phyloP scores from a whole-genome alignment of 345 rosid genomes.

The Mallotus nudiflorus region DNA sequence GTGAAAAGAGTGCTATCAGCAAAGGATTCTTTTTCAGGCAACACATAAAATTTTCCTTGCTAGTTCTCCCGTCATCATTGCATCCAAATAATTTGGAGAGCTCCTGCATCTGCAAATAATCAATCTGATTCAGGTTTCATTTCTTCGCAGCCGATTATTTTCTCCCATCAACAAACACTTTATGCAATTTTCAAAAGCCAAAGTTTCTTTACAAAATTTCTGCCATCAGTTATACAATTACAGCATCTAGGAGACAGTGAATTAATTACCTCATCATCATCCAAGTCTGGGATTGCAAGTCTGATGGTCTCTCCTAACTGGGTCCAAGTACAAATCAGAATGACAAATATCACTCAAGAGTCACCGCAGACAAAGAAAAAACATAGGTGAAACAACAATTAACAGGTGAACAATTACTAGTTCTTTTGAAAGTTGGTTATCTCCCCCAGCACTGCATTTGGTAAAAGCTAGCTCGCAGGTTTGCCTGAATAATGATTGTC shows the following conservation, averaged over 20 bases:
- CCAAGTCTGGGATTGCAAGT: conserved; percentile 51
- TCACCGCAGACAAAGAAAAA: conserved; percentile 8
- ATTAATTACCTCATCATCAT: conserved; percentile 53
- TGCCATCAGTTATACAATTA: too few species aligned
- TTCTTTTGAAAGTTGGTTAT: conserved; percentile 51
- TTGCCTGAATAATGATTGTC: conserved; percentile 59
- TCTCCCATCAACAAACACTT: neutral
- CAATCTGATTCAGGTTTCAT: neutral
- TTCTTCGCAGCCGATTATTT: neutral
- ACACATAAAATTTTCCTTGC: conserved; percentile 53
- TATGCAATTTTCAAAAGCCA: too few species aligned
- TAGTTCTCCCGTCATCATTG: conserved; percentile 52
- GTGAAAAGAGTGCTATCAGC: conserved; percentile 60
- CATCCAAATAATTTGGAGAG: conserved; percentile 54
- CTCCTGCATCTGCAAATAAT: conserved; percentile 47
- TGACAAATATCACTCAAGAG: conserved; percentile 16
- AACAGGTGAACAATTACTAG: conserved; percentile 59
- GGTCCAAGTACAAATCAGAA: conserved; percentile 19
- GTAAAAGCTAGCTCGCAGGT: conserved; percentile 69
- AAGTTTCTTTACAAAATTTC: neutral
- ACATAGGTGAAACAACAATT: neutral
- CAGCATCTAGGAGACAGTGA: too few species aligned
- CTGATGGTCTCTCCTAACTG: conserved; percentile 65
- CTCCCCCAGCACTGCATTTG: conserved; percentile 49
- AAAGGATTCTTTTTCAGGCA: conserved; percentile 72